Evolutionary conservation across 148 eudicot genomes (phyloP).

Genomic region (Rhododendron ferrugineum): DNA sequence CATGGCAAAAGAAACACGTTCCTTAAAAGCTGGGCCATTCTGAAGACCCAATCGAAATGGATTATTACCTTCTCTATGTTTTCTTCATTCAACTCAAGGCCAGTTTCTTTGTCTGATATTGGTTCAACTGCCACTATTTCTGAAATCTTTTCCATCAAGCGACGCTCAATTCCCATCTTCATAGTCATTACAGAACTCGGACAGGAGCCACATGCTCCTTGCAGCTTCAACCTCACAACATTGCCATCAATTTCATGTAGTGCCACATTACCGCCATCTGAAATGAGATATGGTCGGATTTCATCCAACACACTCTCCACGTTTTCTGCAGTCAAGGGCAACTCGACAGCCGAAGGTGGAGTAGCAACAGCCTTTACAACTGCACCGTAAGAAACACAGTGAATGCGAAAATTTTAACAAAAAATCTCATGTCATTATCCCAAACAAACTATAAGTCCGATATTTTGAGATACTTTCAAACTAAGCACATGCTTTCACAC

Average conservation of each 20-base stretch:
- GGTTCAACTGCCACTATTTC: conserved; percentile 90
- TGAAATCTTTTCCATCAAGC: conserved; percentile 88
- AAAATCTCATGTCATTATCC: background rate
- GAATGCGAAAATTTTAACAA: background rate
- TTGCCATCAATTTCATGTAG: conserved; percentile 89
- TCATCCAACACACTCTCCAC: conserved; percentile 89
- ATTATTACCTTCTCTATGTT: conserved; percentile 80
- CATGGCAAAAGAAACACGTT: background rate
- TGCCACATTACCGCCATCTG: conserved; percentile 96
- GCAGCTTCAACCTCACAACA: conserved; percentile 73
- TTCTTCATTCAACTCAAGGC: conserved; percentile 89
- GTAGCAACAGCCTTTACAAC: conserved; percentile 73
- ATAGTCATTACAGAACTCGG: conserved; percentile 88
- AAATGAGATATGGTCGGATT: conserved; percentile 81
- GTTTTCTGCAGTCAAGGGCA: conserved; percentile 86
- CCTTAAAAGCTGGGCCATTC: background rate
- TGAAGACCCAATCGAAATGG: background rate
- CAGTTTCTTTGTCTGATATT: conserved; percentile 84
- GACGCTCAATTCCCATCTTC: conserved; percentile 92
- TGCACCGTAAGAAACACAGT: conserved; percentile 22
- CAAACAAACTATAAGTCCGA: background rate
- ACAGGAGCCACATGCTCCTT: conserved; percentile 99
- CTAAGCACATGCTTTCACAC: background rate
- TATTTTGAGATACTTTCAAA: background rate
- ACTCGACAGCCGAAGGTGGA: conserved; percentile 62